Conservation (phyloP, 371 early-diverging fungal species). For the Syncephalastrum sp. region DNA sequence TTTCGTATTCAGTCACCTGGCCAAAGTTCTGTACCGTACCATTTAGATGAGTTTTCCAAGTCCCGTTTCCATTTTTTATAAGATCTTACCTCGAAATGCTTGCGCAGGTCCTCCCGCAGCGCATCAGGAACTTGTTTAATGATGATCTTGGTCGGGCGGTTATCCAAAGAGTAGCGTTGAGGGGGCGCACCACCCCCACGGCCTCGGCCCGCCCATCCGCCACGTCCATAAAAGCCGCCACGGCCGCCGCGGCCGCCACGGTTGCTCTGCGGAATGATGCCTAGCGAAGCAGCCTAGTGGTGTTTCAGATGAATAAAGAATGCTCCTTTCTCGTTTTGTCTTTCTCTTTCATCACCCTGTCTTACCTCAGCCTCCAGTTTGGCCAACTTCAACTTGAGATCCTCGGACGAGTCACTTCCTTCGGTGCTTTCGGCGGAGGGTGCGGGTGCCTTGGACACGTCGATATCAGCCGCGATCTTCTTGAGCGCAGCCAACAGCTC, state of each 20-base stretch:
- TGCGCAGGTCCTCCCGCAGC: constrained; percentile 47
- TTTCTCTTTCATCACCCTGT: neutral
- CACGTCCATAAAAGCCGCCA: constrained; percentile 51
- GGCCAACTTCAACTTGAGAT: constrained; percentile 61
- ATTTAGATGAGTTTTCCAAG: constrained; percentile 1
- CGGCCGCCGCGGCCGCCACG: constrained; percentile 43
- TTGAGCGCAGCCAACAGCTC: constrained; percentile 45
- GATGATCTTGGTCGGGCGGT: constrained; percentile 66
- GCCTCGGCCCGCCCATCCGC: constrained; percentile 25
- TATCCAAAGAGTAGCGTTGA: constrained; percentile 51
- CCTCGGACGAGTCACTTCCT: constrained; percentile 2
- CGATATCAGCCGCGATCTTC: constrained; percentile 36
- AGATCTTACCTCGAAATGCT: constrained; percentile 60
- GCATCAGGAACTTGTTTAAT: constrained; percentile 52
- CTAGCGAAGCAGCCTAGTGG: constrained; percentile 32
- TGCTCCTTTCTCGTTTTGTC: neutral
- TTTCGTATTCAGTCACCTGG: constrained; percentile 31
- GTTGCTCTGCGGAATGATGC: constrained; percentile 19
- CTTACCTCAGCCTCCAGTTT: constrained; percentile 67
- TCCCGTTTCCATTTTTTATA: neutral
- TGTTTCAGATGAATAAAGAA: constrained; percentile 6
- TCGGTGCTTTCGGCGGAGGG: constrained; percentile 17
- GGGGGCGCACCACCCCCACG: constrained; percentile 51
- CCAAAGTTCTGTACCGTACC: constrained; percentile 55
- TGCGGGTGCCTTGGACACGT: constrained; percentile 14